Conservation (phyloP, 352 stramenopile genomes). For the Phytophthora nicotianae region DNA sequence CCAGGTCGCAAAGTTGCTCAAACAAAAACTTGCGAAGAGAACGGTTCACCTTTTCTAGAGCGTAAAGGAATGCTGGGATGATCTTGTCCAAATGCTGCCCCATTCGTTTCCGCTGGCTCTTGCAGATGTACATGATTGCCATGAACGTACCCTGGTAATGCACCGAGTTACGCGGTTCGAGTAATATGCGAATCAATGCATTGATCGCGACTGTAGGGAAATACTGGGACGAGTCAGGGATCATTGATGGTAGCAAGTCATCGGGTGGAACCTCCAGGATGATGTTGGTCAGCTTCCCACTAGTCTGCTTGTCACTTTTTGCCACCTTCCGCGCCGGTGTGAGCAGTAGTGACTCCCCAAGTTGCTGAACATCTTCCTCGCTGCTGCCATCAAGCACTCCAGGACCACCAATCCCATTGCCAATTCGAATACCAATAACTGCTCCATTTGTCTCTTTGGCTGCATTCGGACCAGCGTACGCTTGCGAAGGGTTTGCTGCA, state of each 20-base stretch:
- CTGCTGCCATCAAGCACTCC: constrained; percentile 38
- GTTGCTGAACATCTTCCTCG: constrained; percentile 56
- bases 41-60: constrained; percentile 88
- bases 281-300: constrained; percentile 65
- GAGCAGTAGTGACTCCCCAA: constrained; percentile 53
- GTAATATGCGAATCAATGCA: constrained; percentile 97
- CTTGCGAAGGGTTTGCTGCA: constrained; percentile 16
- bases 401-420: constrained; percentile 33
- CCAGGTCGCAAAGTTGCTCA: constrained; percentile 96
- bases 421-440: constrained; percentile 46
- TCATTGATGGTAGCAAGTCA: constrained; percentile 84
- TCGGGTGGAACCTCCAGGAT: constrained; percentile 69
- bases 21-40: constrained; percentile 95
- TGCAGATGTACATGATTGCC: constrained; percentile 99
- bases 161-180: constrained; percentile 94
- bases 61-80: constrained; percentile 96
- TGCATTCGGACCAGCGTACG: constrained; percentile 9
- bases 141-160: constrained; percentile 98
- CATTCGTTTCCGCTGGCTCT: constrained; percentile 93
- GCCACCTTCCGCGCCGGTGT: constrained; percentile 58
- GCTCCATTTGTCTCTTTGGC: constrained; percentile 20
- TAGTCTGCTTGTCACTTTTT: constrained; percentile 78
- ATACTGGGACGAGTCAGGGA: constrained; percentile 91
- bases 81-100: constrained; percentile 96
- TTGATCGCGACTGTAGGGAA: constrained; percentile 97